Evolutionary conservation across 208 protist genomes (phyloP).

Genomic region (Lotmaria passim): DNA sequence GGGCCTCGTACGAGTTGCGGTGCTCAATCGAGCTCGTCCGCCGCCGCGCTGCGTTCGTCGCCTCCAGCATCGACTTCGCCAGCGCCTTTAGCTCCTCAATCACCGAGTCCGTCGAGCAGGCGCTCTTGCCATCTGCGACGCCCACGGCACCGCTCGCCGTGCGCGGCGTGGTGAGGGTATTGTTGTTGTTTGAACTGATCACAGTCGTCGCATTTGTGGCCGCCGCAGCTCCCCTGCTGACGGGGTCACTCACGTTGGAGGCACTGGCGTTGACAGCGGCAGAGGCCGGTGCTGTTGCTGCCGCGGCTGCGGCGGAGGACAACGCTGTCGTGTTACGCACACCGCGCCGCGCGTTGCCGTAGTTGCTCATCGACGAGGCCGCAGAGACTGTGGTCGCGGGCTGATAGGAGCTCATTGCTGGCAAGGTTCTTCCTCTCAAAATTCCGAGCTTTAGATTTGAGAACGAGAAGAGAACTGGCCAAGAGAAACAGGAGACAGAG

Average conservation of each 20-base stretch:
- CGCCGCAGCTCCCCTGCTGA: background rate
- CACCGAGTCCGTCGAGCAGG: slow-evolving; percentile 63
- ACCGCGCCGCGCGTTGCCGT: slow-evolving; percentile 9
- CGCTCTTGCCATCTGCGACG: background rate
- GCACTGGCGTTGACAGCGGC: background rate
- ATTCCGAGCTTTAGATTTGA: too few relatives aligned
- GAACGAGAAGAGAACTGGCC: too few relatives aligned
- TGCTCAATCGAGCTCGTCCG: slow-evolving; percentile 54
- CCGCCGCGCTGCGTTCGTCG: slow-evolving; percentile 69
- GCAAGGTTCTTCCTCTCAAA: too few relatives aligned
- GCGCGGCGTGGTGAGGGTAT: background rate
- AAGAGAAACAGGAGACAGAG: too few relatives aligned
- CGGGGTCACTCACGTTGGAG: slow-evolving; percentile 2
- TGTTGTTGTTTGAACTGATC: background rate
- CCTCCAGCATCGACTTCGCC: slow-evolving; percentile 86
- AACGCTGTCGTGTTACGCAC: slow-evolving; percentile 8
- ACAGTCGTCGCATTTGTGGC: background rate
- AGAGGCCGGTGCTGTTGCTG: background rate
- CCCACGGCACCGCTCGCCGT: background rate
- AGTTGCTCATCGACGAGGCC: slow-evolving; percentile 16
- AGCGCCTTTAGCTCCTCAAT: slow-evolving; percentile 86
- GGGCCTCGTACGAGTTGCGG: slow-evolving; percentile 68
- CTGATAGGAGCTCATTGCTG: slow-evolving; percentile 25
- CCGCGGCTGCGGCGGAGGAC: background rate
- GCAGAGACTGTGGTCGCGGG: slow-evolving; percentile 4